phyloP scores from a whole-genome alignment of 352 stramenopile genomes.

The Globisporangium parvum region DNA sequence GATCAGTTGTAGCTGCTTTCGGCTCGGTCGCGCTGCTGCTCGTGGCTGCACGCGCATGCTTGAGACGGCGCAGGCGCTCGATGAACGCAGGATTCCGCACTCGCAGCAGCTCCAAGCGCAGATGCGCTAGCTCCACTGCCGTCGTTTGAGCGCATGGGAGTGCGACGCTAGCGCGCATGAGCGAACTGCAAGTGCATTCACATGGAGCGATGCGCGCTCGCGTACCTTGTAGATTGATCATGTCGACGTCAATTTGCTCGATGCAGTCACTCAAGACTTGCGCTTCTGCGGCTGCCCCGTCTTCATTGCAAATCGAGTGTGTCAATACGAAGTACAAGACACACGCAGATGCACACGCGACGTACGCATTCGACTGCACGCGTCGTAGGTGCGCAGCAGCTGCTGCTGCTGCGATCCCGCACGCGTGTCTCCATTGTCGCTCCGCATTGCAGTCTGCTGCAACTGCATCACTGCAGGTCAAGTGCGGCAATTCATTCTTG shows the following conservation, averaged over 20 bases:
- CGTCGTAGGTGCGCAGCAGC: slow-evolving; percentile 1
- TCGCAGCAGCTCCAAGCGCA: slow-evolving; percentile 13
- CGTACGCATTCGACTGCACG: background rate
- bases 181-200: no score
- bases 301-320: background rate
- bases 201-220: background rate
- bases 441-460: background rate
- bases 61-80: slow-evolving; percentile 10
- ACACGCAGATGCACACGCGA: background rate
- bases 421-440: background rate
- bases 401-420: background rate
- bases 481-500: no score
- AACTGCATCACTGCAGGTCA: no score
- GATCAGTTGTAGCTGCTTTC: background rate
- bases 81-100: slow-evolving; percentile 12
- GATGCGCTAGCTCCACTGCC: slow-evolving; percentile 8
- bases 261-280: background rate
- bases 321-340: background rate
- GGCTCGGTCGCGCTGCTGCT: no score
- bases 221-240: background rate
- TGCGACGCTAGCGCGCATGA: no score
- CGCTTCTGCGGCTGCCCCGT: background rate
- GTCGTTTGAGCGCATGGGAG: background rate
- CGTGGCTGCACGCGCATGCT: background rate
- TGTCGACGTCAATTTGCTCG: background rate